These are phyloP conservation scores for Obba rivulosa DNA, from an alignment of 768 basidiomycete species.

Conservation along the genomic window DNA sequence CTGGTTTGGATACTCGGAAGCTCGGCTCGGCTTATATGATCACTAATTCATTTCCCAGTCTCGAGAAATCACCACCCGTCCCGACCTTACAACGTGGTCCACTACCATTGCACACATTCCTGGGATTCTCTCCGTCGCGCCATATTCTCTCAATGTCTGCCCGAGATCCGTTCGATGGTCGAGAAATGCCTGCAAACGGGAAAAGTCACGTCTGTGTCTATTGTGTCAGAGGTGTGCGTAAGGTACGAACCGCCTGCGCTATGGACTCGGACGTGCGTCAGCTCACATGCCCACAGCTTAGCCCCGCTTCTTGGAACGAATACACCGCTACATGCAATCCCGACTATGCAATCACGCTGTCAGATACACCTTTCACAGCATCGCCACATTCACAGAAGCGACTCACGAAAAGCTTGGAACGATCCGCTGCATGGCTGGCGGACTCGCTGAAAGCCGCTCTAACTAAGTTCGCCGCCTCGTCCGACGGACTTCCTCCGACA, in stretches of 20 bases:
- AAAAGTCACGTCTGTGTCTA: constrained; percentile 49
- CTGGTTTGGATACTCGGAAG: too few species aligned
- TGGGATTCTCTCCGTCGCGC: constrained; percentile 44
- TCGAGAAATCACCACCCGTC: constrained; percentile 63
- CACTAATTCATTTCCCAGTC: constrained; percentile 29
- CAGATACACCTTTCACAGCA: constrained; percentile 61
- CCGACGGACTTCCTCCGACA: constrained; percentile 13
- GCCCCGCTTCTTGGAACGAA: constrained; percentile 47
- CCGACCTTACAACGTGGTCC: constrained; percentile 52
- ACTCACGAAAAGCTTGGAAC: constrained; percentile 67
- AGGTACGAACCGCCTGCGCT: constrained; percentile 37
- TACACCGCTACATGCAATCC: constrained; percentile 53
- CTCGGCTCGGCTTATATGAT: constrained; percentile 1
- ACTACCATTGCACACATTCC: constrained; percentile 56
- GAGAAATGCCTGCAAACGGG: constrained; percentile 72
- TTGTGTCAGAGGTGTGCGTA: constrained; percentile 65
- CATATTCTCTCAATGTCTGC: constrained; percentile 57
- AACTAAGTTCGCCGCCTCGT: constrained; percentile 1
- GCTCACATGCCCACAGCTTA: constrained; percentile 36
- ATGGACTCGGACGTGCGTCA: not conserved
- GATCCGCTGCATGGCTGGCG: constrained; percentile 60
- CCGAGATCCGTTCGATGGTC: constrained; percentile 58
- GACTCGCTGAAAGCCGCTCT: constrained; percentile 37
- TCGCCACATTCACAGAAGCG: constrained; percentile 76
- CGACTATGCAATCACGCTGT: constrained; percentile 66